Evolutionary conservation across 2,329 filamentous ascomycete species (phyloP).

Genomic region (Harringtonia lauricola): DNA sequence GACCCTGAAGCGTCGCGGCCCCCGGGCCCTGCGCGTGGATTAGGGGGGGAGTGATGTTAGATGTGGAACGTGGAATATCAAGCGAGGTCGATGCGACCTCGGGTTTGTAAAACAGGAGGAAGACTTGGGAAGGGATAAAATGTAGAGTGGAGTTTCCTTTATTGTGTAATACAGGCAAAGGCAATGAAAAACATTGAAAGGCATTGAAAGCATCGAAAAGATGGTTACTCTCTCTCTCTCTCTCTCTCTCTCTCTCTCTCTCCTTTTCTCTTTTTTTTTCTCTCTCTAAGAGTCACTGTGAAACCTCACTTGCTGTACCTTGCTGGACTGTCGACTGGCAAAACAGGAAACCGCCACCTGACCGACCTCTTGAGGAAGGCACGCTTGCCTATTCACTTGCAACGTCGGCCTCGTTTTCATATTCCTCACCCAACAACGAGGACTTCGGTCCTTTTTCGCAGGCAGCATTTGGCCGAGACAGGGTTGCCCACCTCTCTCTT

Average conservation of each 20-base stretch:
- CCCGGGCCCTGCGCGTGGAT: conserved; percentile 61
- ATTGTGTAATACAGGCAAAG: too few species aligned
- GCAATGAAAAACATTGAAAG: too few species aligned
- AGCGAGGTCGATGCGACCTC: too few species aligned
- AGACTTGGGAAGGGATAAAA: not conserved
- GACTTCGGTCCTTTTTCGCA: too few species aligned
- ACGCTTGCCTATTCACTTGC: too few species aligned
- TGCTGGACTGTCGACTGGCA: not conserved
- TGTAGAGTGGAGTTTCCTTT: too few species aligned
- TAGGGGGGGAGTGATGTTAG: conserved; percentile 26
- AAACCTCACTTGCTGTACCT: not conserved
- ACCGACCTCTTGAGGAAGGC: too few species aligned
- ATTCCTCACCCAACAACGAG: too few species aligned
- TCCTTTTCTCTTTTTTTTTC: not conserved
- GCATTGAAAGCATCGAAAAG: conserved; percentile 2
- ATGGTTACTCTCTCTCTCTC: not conserved
- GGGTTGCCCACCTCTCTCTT: too few species aligned
- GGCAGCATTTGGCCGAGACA: not conserved
- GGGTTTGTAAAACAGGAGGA: not conserved
- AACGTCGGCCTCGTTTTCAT: too few species aligned
- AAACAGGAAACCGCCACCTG: too few species aligned
- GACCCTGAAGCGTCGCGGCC: conserved; percentile 58
- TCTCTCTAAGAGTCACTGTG: not conserved
- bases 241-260: not conserved
- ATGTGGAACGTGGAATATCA: not conserved